Base-by-base conservation (phyloP, 192 early-diverging fungal species). In the Umbelopsis isabellina region DNA sequence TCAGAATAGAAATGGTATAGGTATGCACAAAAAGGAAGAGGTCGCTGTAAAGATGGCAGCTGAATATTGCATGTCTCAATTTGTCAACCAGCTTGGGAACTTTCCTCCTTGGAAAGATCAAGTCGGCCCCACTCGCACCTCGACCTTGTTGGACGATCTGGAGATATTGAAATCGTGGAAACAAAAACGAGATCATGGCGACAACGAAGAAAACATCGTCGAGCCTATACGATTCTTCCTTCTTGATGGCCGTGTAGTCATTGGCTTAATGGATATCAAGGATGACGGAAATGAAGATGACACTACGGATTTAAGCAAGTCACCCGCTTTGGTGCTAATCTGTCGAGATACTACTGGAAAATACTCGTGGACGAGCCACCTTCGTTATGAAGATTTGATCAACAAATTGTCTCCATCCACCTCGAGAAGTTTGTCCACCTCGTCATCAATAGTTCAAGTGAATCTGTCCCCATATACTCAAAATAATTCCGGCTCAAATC, bases 331-430 rank as follows among this genome's bases (percentile, higher is more conserved):
- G 47, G 80, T 87, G 3, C 65, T 88, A 1, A 80, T 91, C 1
- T 70, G 92, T 61, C 83, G 93, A 47, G 91, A 94, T 67, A 77
- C 87, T 9, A 88, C 80, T 20, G 93, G 93, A 23, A 89, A 85
- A 70, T 90, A 90, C 70, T 85, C 87, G 0, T 94, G 91, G 91
- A 82, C 82, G 33, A 74, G 82, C 21, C 75, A 78, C 44, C 76
- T 90, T 16, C 72, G 80, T 49, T 92, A 91, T 72, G 70, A 72
- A 16, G 77, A 86, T 12, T 25, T 53, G n/a, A 45, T 27, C 11
- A 55, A 20, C 22, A 46, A 52, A 61, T 25, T 45, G 18, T 23
- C 23, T 16, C 15, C 69, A 12, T 64, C 66, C 7, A 67, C 68
- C 12, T 33, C 64, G 33, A 7, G 35, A 41, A 25, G 46, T 46